Evolutionary conservation across 768 basidiomycete genomes (phyloP).

Genomic region (Fibroporia radiculosa): DNA sequence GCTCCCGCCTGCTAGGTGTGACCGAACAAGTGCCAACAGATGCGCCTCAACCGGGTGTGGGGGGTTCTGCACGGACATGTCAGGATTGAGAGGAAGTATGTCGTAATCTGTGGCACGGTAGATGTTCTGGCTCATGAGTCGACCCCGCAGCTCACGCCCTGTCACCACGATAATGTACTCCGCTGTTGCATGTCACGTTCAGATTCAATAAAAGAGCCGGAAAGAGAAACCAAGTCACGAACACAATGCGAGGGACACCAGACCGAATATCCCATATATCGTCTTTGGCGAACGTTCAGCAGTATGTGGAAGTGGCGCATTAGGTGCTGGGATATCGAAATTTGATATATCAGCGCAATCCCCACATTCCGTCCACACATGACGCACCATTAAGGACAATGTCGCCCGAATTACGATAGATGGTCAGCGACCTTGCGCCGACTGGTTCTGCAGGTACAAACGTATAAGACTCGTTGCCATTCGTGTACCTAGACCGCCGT

Average conservation of each 20-base stretch:
- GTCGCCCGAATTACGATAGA: conserved; percentile 70
- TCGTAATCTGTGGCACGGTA: conserved; percentile 89
- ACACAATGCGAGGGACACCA: conserved; percentile 75
- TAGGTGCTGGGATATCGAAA: conserved; percentile 47
- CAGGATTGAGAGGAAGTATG: conserved; percentile 77
- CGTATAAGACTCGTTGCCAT: conserved; percentile 69
- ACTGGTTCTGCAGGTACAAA: conserved; percentile 62
- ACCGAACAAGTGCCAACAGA: conserved; percentile 76
- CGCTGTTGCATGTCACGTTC: conserved; percentile 39
- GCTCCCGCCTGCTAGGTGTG: conserved; percentile 70
- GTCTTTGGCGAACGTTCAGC: conserved; percentile 55
- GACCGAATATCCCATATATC: conserved; percentile 69
- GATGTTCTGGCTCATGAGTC: conserved; percentile 78
- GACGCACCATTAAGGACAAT: conserved; percentile 60
- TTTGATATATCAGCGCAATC: neutral
- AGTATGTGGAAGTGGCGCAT: conserved; percentile 42
- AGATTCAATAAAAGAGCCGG: neutral
- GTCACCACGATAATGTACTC: conserved; percentile 92
- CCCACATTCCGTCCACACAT: neutral
- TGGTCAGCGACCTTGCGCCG: conserved; percentile 59
- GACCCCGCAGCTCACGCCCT: conserved; percentile 67
- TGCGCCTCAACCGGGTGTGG: conserved; percentile 86
- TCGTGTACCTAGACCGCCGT: conserved; percentile 47
- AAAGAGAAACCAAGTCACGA: conserved; percentile 23
- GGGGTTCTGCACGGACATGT: conserved; percentile 56